Base-by-base conservation (phyloP, 176 grass and related monocot species). In the Raddia guianensis region DNA sequence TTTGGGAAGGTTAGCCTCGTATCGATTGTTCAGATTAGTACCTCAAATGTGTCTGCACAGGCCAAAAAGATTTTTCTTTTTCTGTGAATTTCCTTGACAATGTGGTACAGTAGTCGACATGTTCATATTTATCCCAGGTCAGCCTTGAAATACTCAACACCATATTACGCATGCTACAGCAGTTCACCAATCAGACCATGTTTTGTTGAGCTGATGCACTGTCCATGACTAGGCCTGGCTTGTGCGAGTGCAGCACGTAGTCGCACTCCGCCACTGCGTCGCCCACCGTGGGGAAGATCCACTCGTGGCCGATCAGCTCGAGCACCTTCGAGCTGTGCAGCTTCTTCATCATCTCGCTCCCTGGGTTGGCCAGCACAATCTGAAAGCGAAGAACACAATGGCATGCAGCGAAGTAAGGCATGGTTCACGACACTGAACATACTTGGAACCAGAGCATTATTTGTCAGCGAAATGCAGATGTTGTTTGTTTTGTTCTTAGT, bases 271-370 rank as follows among this genome's bases (percentile, higher is more conserved):
- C 43, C 45, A 95, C 93, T 0, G 96, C 93, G 27, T 95, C 96
- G 3, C 80, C 86, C 8, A 99, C 87, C 6, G 90, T 99, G 54
- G 94, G 92, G 74, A 99, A 99, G 51, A 99, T 87, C 93, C 93
- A 96, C 34, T 99, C 93, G 63, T 91, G 88, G 7, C 93, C 89
- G 56, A 99, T 96, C 79, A 49, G 18, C 82, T 90, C 91, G 11
- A 99, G 86, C 73, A 87, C 89, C 86, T 93, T 95, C 44, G 93
- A 96, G 70, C 85, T 93, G 50, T 87, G 53, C 72, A 99, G 81
- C 75, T 99, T 99, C 88, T 95, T 95, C 93, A 99, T 96, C 51
- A 99, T 79, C 75, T 99, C 97, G 34, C 90, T 99, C 37, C 93
- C 93, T 2, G 97, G 97, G 65, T 91, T 91, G 2, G 97, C 97